Base-by-base conservation (phyloP, 1,284 basidiomycete species). In the Ganoderma multipileum region DNA sequence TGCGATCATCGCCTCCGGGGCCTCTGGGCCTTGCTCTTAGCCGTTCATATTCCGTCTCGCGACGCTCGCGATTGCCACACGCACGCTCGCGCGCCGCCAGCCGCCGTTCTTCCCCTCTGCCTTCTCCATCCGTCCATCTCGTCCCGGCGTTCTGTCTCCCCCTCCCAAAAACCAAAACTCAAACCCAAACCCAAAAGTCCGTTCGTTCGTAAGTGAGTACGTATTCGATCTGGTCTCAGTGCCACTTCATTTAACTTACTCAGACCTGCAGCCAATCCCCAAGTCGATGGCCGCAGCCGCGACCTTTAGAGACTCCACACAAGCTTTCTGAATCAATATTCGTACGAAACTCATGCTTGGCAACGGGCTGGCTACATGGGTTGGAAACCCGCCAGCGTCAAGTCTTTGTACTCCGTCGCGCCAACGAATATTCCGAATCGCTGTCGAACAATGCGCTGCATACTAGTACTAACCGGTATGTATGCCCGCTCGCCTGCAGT, bases 111-210 rank as follows among this genome's bases (percentile, higher is more conserved):
- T 59, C 50, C 44, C 20, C 47, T 23, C 47, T 26, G 23, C 23
- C 47, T 66, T 28, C 65, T 33, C 60, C 28, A 55, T 55, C 16
- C 7, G 68, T 64, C 63, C 59, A 66, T 41, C 65, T 30, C 26
- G 58, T 30, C 59, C 68, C 68, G 23, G 63, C 65, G 26, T 41
- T 42, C 54, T 60, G 65, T 67, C 52, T 55, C 52, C 28, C 33
- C 60, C 7, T 41, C 26, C 42, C 50, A 58, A 23, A 50, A 50
- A 50, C 47, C 52, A 55, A 55, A 63, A 62, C 63, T 20, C 64
- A 55, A 65, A 65, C 55, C 38, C 38, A 60, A 63, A 42, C 39
- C 30, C 36, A 44, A 26, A 42, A 33, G 23, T 14, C 11, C 33
- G 33, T 33, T 23, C 23, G 47, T 50, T 5, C 8, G 44, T n/a